These are phyloP conservation scores for Wickerhamomyces strasburgensis DNA, from an alignment of 805 yeast species.

Conservation along the genomic window DNA sequence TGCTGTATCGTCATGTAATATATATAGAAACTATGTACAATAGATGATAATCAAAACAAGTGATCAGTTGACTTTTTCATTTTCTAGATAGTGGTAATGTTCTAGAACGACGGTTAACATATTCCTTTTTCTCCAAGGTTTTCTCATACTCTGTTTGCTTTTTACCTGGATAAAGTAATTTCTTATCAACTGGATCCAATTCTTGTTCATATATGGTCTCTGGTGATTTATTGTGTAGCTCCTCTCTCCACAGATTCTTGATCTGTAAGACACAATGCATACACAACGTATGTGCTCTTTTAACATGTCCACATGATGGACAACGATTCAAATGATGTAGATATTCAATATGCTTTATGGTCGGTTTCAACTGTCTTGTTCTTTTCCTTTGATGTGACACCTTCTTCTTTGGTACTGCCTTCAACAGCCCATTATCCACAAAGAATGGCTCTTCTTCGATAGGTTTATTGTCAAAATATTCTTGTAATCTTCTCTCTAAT, in stretches of 20 bases:
- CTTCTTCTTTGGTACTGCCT: slow-evolving; percentile 94
- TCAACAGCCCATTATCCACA: slow-evolving; percentile 65
- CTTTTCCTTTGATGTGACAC: slow-evolving; percentile 83
- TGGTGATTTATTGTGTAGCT: slow-evolving; percentile 25
- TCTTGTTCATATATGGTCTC: slow-evolving; percentile 25
- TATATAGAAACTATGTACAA: slow-evolving; percentile 3
- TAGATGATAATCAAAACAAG: not conserved
- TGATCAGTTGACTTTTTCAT: no score
- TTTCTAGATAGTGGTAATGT: slow-evolving; percentile 47
- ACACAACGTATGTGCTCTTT: slow-evolving; percentile 86
- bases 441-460: slow-evolving; percentile 33
- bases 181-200: slow-evolving; percentile 53
- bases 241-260: slow-evolving; percentile 61
- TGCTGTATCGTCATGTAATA: slow-evolving; percentile 30
- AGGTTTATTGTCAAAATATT: slow-evolving; percentile 21
- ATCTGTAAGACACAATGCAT: slow-evolving; percentile 89
- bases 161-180: slow-evolving; percentile 72
- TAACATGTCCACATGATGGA: slow-evolving; percentile 92
- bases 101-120: slow-evolving; percentile 49
- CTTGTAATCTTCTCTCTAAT: slow-evolving; percentile 26
- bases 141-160: slow-evolving; percentile 40
- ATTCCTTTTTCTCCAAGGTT: slow-evolving; percentile 48
- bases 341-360: slow-evolving; percentile 72
- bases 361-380: slow-evolving; percentile 77
- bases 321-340: slow-evolving; percentile 79